phyloP scores from a whole-genome alignment of 75 land plant genomes.

The Selaginella tamariscina region DNA sequence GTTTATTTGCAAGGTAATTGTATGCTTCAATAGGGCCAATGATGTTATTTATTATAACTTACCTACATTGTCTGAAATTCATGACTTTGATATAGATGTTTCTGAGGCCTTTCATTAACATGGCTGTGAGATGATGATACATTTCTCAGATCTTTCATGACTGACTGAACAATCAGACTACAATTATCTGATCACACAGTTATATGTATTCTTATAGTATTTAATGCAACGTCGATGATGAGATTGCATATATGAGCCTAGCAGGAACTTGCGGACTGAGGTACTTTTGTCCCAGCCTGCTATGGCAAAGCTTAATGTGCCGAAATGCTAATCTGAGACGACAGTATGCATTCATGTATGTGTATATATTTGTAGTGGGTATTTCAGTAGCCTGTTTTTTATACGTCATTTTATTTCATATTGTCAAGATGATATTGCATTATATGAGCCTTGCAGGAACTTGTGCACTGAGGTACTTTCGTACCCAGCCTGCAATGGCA shows the following conservation, averaged over 20 bases:
- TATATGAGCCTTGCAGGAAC: background rate
- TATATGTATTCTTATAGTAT: too few relatives aligned
- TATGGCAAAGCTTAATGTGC: background rate
- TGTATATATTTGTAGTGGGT: too few relatives aligned
- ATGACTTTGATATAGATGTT: too few relatives aligned
- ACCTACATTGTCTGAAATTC: too few relatives aligned
- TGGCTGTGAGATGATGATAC: too few relatives aligned
- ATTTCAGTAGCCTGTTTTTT: background rate
- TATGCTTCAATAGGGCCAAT: too few relatives aligned
- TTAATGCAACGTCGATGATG: background rate
- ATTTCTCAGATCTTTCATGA: too few relatives aligned
- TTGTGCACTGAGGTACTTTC: background rate
- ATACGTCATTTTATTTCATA: background rate
- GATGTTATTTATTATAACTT: too few relatives aligned
- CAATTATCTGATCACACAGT: too few relatives aligned
- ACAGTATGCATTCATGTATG: background rate
- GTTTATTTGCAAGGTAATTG: background rate
- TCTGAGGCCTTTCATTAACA: too few relatives aligned
- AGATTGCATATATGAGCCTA: background rate
- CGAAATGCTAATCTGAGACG: background rate
- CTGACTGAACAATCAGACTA: too few relatives aligned
- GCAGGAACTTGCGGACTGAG: background rate
- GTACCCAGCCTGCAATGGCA: background rate
- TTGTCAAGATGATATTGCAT: background rate
- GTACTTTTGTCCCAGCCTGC: slow-evolving; percentile 1